phyloP scores from a whole-genome alignment of 1,139 yeast species.

The Geotrichum carabidarum region DNA sequence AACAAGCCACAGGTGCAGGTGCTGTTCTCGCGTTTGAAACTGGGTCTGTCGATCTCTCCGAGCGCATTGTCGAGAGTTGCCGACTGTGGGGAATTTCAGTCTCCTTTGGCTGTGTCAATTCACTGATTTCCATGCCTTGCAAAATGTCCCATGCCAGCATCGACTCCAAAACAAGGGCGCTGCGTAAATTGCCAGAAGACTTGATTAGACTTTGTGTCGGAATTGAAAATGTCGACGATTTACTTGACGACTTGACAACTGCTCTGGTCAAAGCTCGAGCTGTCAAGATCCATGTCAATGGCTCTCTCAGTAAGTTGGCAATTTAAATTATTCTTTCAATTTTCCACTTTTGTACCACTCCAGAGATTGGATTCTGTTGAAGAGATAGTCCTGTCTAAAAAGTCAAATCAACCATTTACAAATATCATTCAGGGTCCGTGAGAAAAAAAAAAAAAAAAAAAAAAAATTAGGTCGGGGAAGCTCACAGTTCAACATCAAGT shows the following conservation, averaged over 20 bases:
- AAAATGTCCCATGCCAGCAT: constrained; percentile 96
- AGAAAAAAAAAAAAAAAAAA: no score
- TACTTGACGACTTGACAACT: constrained; percentile 63
- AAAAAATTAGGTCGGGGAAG: no score
- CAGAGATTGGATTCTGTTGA: no score
- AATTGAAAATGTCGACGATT: constrained; percentile 61
- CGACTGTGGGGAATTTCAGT: constrained; percentile 85
- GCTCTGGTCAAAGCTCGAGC: constrained; percentile 42
- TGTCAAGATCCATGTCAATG: constrained; percentile 20
- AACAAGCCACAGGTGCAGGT: constrained; percentile 80
- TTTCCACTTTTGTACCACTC: no score
- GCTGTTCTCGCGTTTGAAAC: constrained; percentile 88
- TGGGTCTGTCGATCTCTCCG: constrained; percentile 62
- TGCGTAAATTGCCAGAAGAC: constrained; percentile 88
- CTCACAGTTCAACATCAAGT: no score
- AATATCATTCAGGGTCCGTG: no score
- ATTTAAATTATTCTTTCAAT: no score
- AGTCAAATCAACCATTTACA: no score
- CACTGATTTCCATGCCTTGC: constrained; percentile 87
- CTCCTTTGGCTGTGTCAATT: constrained; percentile 90
- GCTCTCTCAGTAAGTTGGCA: constrained; percentile 9
- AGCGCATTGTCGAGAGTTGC: constrained; percentile 68
- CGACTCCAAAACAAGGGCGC: constrained; percentile 78
- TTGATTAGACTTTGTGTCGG: constrained; percentile 84
- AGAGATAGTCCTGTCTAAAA: no score